Evolutionary conservation across 805 yeast genomes (phyloP).

Genomic region (Ogataea zsoltii): DNA sequence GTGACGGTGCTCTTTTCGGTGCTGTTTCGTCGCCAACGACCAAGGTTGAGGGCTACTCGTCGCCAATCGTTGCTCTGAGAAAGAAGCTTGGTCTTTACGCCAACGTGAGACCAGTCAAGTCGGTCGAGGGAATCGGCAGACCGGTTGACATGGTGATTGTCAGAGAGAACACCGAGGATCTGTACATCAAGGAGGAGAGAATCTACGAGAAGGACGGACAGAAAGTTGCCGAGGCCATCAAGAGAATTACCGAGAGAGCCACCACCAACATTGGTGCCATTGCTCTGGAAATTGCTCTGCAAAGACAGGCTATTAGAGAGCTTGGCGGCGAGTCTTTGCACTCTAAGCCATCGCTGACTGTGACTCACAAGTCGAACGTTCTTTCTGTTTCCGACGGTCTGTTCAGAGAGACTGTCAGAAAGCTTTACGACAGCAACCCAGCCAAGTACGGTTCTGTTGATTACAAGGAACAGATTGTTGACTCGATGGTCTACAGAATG

Average conservation of each 20-base stretch:
- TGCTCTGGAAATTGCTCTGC: conserved; percentile 90
- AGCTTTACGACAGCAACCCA: conserved; percentile 57
- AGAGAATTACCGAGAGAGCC: conserved; percentile 90
- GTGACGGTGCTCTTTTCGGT: conserved; percentile 98
- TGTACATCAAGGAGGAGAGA: conserved; percentile 92
- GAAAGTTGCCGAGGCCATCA: conserved; percentile 94
- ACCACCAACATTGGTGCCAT: conserved; percentile 83
- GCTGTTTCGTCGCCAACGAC: conserved; percentile 95
- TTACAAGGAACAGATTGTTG: conserved; percentile 95
- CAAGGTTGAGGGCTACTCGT: conserved; percentile 94
- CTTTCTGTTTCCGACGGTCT: conserved; percentile 90
- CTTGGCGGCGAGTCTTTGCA: conserved; percentile 56
- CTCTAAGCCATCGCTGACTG: conserved; percentile 69
- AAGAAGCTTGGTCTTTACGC: conserved; percentile 94
- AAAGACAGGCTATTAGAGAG: conserved; percentile 79
- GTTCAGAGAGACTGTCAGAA: conserved; percentile 83
- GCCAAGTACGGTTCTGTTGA: conserved; percentile 60
- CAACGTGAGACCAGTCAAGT: conserved; percentile 96
- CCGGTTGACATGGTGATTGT: conserved; percentile 98
- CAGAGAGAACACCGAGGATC: conserved; percentile 97
- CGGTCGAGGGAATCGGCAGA: conserved; percentile 81
- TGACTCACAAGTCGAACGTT: conserved; percentile 96
- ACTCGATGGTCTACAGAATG: conserved; percentile 98
- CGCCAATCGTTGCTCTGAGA: conserved; percentile 98
- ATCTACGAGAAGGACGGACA: conserved; percentile 78